Conservation (phyloP, 1,284 basidiomycete genomes). For the Austroboletus novae-zelandiae region DNA sequence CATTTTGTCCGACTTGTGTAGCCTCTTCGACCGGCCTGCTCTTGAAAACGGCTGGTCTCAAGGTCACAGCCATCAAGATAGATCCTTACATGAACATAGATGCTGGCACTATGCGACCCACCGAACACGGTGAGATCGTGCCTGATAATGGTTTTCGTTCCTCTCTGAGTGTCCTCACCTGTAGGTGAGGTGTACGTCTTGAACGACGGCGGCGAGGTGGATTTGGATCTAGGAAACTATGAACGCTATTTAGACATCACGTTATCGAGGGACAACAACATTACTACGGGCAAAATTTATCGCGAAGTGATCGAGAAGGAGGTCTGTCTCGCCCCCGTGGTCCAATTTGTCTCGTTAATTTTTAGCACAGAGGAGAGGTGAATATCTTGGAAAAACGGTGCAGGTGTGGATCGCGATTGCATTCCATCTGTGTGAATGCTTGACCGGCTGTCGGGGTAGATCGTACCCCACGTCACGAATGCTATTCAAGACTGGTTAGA, state of each 20-base stretch:
- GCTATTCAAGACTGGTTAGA: conserved; percentile 99
- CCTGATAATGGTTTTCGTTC: conserved; percentile 5
- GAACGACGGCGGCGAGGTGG: conserved; percentile 98
- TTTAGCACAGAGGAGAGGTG: conserved; percentile 75
- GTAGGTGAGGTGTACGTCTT: conserved; percentile 97
- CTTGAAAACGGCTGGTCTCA: conserved; percentile 92
- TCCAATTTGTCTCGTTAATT: conserved; percentile 18
- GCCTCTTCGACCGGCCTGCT: conserved; percentile 97
- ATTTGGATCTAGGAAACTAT: conserved; percentile 98
- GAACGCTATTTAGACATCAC: conserved; percentile 97
- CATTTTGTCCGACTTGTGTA: conserved; percentile 32
- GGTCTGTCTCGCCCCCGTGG: conserved; percentile 48
- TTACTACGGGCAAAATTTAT: conserved; percentile 99
- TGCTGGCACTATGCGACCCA: conserved; percentile 98
- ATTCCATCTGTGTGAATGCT: neutral
- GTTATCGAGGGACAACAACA: conserved; percentile 93
- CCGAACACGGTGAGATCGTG: conserved; percentile 83
- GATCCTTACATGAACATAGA: conserved; percentile 99
- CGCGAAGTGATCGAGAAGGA: conserved; percentile 97
- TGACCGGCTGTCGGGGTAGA: conserved; percentile 47
- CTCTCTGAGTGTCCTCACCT: conserved; percentile 15
- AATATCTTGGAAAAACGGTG: conserved; percentile 98
- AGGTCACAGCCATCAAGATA: conserved; percentile 99
- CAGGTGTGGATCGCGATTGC: conserved; percentile 47
- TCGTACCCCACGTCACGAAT: conserved; percentile 95